Percentiles rank a stretch among this genome's conserved stretches.
These are phyloP conservation scores for Bonia amplexicaulis DNA, from an alignment of 176 grass and related monocot species.

Conservation along the genomic window DNA sequence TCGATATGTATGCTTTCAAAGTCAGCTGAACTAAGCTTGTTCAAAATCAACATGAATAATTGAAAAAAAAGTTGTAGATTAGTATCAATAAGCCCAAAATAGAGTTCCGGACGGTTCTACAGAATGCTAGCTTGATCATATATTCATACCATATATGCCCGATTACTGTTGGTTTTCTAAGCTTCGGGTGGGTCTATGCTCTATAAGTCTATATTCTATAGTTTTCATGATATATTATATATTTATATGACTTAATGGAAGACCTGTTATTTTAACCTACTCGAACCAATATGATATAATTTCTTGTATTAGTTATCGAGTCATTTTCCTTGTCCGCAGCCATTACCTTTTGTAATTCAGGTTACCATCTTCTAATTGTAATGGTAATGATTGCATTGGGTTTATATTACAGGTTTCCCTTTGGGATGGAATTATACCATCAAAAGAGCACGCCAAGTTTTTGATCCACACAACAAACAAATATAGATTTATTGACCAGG, in stretches of 20 bases:
- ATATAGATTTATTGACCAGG: slow-evolving; percentile 97
- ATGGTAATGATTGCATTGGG: not conserved
- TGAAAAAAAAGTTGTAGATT: not conserved
- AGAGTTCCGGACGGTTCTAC: not conserved
- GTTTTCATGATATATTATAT: not conserved
- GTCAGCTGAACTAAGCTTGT: not conserved
- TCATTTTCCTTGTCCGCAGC: not conserved
- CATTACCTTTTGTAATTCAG: not conserved
- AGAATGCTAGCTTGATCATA: not conserved
- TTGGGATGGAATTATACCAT: slow-evolving; percentile 98
- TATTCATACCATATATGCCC: not conserved
- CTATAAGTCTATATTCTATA: not conserved
- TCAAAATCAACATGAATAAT: not conserved
- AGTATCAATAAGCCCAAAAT: not conserved
- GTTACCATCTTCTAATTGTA: not conserved
- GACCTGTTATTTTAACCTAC: not conserved
- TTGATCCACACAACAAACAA: slow-evolving; percentile 98
- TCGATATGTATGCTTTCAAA: not conserved
- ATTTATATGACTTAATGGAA: not conserved
- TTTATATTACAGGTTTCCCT: slow-evolving; percentile 70
- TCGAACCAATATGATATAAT: not conserved
- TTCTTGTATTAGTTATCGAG: not conserved
- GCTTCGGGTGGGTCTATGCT: not conserved
- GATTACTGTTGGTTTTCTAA: not conserved
- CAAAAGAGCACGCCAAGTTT: slow-evolving; percentile 83